Evolutionary conservation across 1,284 basidiomycete species (phyloP), one percentile per base, ranked within the genome.

Genomic region (Meripilus lineatus): DNA sequence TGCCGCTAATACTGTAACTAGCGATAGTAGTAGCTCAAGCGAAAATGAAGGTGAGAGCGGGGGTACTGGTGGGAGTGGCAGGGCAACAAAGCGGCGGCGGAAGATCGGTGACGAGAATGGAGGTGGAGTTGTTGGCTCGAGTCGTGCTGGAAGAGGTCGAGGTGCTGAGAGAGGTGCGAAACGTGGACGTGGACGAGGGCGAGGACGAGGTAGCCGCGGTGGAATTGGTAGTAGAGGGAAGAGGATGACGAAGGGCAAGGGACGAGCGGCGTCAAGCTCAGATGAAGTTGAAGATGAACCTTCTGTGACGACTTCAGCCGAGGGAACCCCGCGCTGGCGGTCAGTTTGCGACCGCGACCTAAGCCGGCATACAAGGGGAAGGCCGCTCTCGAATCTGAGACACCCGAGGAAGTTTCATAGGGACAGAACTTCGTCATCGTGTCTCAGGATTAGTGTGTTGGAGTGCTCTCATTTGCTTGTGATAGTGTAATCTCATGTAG

Each of bases 311-410:
- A 20, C 49, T 13, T 44, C 44, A 30, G 38, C 36, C 37, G 38
- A 42, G 40, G 48, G 4, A 49, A 48, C n/a, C 49, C 51, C 48
- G 47, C 58, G 5, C 51, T 62, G 28, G 47, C 50, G 8, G 58
- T 61, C 3, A 57, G 58, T 28, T 54, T 69, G 22, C 66, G 70
- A 15, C 67, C 70, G 30, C 63, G 69, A 39, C 59, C 63, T 21
- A 61, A 59, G 47, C 63, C 63, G 26, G 58, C 58, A 46, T 54
- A 58, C 41, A 51, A 50, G 42, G 38, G 44, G 23, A 48, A 44
- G n/a, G n/a, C n/a, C n/a, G n/a, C n/a, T n/a, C n/a, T n/a, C n/a
- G n/a, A n/a, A n/a, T n/a, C n/a, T n/a, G n/a, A n/a, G n/a, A n/a
- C n/a, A n/a, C n/a, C n/a, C n/a, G n/a, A n/a, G n/a, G n/a, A n/a